Conservation (phyloP, 352 stramenopile genomes). For the Phytophthora tubulina region DNA sequence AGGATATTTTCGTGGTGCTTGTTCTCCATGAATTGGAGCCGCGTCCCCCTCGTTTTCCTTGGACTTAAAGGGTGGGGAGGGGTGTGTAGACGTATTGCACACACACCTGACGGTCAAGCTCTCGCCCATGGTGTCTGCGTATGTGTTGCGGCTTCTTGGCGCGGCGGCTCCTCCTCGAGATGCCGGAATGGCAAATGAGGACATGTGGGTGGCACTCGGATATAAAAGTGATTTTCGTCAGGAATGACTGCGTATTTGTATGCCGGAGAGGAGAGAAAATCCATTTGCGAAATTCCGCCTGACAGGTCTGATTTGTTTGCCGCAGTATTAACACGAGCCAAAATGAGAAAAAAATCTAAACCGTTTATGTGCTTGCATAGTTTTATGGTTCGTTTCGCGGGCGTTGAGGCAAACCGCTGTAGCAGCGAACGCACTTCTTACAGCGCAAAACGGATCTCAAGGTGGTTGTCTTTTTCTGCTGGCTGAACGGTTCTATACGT, state of each 20-base stretch:
- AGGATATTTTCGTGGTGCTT: not conserved
- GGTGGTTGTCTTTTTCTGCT: not conserved
- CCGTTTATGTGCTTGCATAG: conserved; percentile 8
- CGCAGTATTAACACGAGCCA: not conserved
- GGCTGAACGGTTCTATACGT: no score
- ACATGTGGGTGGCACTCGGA: conserved; percentile 13
- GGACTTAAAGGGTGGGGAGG: not conserved
- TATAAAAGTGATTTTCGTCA: conserved; percentile 33
- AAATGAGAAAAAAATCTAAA: not conserved
- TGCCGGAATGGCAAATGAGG: conserved; percentile 16
- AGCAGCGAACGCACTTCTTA: not conserved
- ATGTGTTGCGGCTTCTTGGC: not conserved
- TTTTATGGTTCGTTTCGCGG: conserved; percentile 5
- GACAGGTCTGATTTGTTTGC: conserved; percentile 37
- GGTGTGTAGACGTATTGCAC: not conserved
- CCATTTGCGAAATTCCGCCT: conserved; percentile 4
- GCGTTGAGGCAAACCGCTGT: not conserved
- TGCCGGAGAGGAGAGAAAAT: conserved; percentile 22
- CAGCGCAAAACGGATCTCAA: conserved; percentile 12
- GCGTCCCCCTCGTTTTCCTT: conserved; percentile 2
- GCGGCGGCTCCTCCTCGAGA: not conserved
- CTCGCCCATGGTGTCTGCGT: conserved; percentile 40
- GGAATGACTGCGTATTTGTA: conserved; percentile 35
- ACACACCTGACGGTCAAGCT: conserved; percentile 66
- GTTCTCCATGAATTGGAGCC: not conserved